Conservation (phyloP, 768 basidiomycete genomes). For the Udeniomyces megalosporus region DNA sequence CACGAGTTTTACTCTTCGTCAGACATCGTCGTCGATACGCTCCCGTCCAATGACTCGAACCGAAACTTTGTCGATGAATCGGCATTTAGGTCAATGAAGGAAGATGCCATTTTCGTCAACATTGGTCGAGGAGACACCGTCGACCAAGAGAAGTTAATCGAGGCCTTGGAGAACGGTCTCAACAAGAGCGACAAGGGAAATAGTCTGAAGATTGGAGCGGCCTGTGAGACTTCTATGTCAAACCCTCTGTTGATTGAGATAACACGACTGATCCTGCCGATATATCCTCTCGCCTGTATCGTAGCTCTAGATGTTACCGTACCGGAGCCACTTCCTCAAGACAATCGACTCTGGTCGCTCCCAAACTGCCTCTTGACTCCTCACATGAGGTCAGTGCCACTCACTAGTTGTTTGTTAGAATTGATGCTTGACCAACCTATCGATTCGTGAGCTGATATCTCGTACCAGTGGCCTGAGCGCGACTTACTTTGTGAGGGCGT, state of each 20-base stretch:
- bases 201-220: slow-evolving; percentile 6
- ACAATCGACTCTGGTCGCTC: slow-evolving; percentile 2
- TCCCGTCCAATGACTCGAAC: slow-evolving; percentile 13
- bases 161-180: slow-evolving; percentile 12
- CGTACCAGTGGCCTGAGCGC: neutral
- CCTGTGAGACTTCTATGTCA: neutral
- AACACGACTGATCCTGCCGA: neutral
- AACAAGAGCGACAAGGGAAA: neutral
- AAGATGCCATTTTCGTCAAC: slow-evolving; percentile 2
- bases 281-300: too few species aligned
- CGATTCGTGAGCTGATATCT: neutral
- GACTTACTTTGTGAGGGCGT: neutral
- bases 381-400: neutral
- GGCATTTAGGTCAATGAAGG: slow-evolving; percentile 14
- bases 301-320: neutral
- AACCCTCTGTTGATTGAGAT: neutral
- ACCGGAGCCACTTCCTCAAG: slow-evolving; percentile 1
- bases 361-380: slow-evolving; percentile 6
- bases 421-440: neutral
- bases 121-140: slow-evolving; percentile 12
- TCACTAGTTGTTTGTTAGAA: too few species aligned
- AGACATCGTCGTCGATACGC: slow-evolving; percentile 19
- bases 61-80: slow-evolving; percentile 7
- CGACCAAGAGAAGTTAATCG: slow-evolving; percentile 15
- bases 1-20: slow-evolving; percentile 13